Base-by-base conservation (phyloP, 768 basidiomycete species). In the Kwoniella europaea region DNA sequence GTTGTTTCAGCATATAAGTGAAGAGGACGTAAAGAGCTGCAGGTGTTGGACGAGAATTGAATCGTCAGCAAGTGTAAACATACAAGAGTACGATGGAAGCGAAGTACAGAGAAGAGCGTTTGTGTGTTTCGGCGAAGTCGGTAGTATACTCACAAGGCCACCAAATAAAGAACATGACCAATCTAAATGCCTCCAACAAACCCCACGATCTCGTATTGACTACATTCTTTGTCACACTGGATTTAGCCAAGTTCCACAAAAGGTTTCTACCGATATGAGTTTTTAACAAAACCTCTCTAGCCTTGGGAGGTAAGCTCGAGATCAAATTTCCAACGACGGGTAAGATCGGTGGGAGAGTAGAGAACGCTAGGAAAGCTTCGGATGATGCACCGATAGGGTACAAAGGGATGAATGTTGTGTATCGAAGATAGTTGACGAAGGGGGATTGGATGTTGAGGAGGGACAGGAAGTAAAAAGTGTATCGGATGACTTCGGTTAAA, bases 361-460 rank as follows among this genome's bases (percentile, higher is more conserved):
- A 87, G 78, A 89, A 90, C 79, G 90, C 91, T 67, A 96, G 87
- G 81, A 91, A 88, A 0, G 94, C 94, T 84, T 99, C 97, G 24
- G 92, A 94, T 6, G 88, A 88, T 0, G 97, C 96, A 56, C 97
- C 97, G 24, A 94, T 82, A 4, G 93, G 94, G 85, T 99, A 98
- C n/a, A 98, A 88, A 58, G 94, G 71, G 84, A 91, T 96, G 84
- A 98, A 99, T 9, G 93, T 88, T 20, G 94, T 92, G 87, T 98
- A 99, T 65, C 96, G 93, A 44, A 55, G 60, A 5, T 42, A 86
- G 61, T 83, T 79, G 41, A 86, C 77, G 10, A 74, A 43, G 9
- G 69, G 61, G 24, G 87, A 83, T 74, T 89, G 88, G 76, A 81
- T 74, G 5, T 88, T 88, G 53, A 92, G 71, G 4, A 96, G 87